Conservation (phyloP, 805 yeast species). For the Komagataella phaffii region DNA sequence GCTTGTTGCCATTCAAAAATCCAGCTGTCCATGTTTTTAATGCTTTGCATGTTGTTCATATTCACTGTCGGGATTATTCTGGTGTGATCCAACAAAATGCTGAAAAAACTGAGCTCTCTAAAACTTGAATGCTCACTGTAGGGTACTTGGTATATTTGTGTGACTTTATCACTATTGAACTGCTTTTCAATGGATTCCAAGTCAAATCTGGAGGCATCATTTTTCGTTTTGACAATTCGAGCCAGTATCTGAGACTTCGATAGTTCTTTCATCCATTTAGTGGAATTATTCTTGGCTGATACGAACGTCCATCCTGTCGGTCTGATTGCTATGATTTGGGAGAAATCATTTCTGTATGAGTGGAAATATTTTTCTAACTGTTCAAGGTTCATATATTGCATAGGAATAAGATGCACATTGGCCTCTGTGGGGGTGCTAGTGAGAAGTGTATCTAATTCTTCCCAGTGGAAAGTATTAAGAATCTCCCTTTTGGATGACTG, state of each 20-base stretch:
- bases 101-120: conserved; percentile 60
- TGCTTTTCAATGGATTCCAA: conserved; percentile 16
- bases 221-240: conserved; percentile 2
- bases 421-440: conserved; percentile 30
- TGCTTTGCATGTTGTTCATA: conserved; percentile 8
- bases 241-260: conserved; percentile 4
- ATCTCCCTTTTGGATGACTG: conserved; percentile 32
- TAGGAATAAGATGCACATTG: conserved; percentile 61
- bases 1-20: conserved; percentile 16
- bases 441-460: conserved; percentile 23
- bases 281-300: conserved; percentile 7
- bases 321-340: conserved; percentile 53
- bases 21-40: conserved; percentile 20
- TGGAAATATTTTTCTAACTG: conserved; percentile 36
- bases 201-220: conserved; percentile 4
- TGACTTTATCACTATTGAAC: conserved; percentile 17
- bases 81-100: conserved; percentile 33
- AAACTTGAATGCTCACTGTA: conserved; percentile 93
- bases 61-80: conserved; percentile 74
- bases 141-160: conserved; percentile 54
- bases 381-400: conserved; percentile 38
- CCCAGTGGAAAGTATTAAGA: conserved; percentile 28
- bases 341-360: conserved; percentile 30
- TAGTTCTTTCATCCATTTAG: conserved; percentile 7
- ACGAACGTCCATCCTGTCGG: conserved; percentile 90